Percentiles rank a stretch among this genome's conserved stretches.
Conservation (phyloP, 2,329 filamentous ascomycete species). For the Trichophyton verrucosum region DNA sequence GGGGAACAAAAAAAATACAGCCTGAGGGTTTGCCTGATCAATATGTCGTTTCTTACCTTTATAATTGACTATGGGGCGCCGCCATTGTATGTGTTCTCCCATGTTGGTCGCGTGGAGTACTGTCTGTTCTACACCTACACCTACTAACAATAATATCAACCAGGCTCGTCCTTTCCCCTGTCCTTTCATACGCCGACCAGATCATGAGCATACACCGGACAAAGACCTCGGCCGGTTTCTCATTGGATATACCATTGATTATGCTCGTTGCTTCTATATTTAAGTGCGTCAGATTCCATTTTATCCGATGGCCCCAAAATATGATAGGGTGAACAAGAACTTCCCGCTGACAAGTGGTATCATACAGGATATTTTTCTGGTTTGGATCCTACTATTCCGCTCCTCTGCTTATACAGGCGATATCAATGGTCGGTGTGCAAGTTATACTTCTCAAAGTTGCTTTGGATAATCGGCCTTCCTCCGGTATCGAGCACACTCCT, state of each 20-base stretch:
- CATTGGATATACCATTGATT: constrained; percentile 53
- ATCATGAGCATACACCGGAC: constrained; percentile 51
- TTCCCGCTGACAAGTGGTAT: not conserved
- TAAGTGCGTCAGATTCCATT: constrained; percentile 35
- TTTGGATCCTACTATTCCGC: constrained; percentile 49
- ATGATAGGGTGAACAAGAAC: not conserved
- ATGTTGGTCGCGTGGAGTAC: constrained; percentile 1
- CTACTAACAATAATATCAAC: not conserved
- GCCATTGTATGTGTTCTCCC: constrained; percentile 31
- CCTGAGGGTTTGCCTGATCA: not conserved
- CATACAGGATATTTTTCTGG: constrained; percentile 50
- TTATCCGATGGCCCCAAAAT: not conserved
- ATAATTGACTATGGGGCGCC: constrained; percentile 37
- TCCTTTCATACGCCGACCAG: constrained; percentile 55
- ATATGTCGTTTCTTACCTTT: constrained; percentile 25
- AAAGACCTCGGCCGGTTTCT: constrained; percentile 51
- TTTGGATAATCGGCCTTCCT: constrained; percentile 42
- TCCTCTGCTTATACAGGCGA: constrained; percentile 47
- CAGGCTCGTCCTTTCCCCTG: constrained; percentile 49
- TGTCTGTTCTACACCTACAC: constrained; percentile 7
- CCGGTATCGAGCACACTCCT: constrained; percentile 30
- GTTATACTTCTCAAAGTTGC: constrained; percentile 48
- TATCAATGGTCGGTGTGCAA: constrained; percentile 49
- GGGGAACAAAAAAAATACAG: not conserved
- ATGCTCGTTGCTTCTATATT: constrained; percentile 54